phyloP scores from a whole-genome alignment of 148 eudicot genomes.

The Drosera capensis region DNA sequence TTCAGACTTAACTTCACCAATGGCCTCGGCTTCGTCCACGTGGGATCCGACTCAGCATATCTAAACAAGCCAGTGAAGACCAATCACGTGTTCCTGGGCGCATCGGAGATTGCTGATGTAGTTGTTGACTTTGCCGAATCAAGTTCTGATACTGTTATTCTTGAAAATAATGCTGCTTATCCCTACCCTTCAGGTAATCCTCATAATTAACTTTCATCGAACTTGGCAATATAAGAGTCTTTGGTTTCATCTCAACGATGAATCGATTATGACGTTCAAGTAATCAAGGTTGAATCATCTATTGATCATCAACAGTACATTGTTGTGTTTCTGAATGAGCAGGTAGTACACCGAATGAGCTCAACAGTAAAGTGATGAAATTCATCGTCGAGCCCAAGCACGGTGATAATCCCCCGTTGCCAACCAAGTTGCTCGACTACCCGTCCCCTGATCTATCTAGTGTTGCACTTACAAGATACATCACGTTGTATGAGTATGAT shows the following conservation, averaged over 20 bases:
- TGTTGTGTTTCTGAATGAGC: not conserved
- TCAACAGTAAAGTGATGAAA: conserved; percentile 63
- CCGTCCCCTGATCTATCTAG: conserved; percentile 26
- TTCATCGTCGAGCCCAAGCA: conserved; percentile 25
- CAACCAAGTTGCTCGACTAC: conserved; percentile 30
- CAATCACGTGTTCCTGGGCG: conserved; percentile 33
- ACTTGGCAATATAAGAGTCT: not conserved
- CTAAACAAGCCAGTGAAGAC: conserved; percentile 21
- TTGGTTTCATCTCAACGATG: too few species aligned
- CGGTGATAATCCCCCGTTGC: conserved; percentile 20
- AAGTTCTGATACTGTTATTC: conserved; percentile 20
- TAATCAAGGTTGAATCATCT: too few species aligned
- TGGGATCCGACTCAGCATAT: conserved; percentile 63
- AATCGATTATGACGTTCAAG: too few species aligned
- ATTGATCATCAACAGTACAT: too few species aligned
- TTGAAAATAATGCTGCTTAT: conserved; percentile 46
- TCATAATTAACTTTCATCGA: not conserved
- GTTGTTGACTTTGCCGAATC: conserved; percentile 58
- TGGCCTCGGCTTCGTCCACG: conserved; percentile 37
- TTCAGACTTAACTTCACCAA: conserved; percentile 42
- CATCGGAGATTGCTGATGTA: conserved; percentile 69
- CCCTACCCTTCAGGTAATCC: conserved; percentile 52
- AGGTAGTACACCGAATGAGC: conserved; percentile 53
- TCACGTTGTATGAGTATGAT: conserved; percentile 56
- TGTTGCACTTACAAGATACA: conserved; percentile 38